Evolutionary conservation across 495 filamentous ascomycete species (phyloP).

Genomic region (Tuber indicum): DNA sequence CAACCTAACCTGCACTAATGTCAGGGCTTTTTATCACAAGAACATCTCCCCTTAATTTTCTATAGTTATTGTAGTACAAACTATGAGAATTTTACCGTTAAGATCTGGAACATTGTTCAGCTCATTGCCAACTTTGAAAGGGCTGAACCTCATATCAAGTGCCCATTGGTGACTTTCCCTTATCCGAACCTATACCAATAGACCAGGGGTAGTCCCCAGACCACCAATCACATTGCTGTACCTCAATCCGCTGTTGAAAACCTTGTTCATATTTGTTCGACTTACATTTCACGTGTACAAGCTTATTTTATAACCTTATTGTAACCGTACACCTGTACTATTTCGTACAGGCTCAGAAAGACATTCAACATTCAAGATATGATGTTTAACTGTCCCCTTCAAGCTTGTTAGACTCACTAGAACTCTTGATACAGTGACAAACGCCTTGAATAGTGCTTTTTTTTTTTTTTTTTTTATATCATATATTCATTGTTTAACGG

Average conservation of each 20-base stretch:
- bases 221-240: not conserved
- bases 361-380: too few relatives aligned
- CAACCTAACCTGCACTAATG: not conserved
- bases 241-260: not conserved
- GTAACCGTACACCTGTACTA: not conserved
- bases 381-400: too few relatives aligned
- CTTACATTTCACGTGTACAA: not conserved
- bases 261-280: not conserved
- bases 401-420: too few relatives aligned
- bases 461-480: too few relatives aligned
- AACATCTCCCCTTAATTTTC: not conserved
- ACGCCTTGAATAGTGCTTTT: too few relatives aligned
- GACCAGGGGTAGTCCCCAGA: not conserved
- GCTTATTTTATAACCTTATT: not conserved
- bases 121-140: too few relatives aligned
- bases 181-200: not conserved
- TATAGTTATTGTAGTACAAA: not conserved
- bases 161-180: not conserved
- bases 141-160: too few relatives aligned
- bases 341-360: not conserved
- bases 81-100: not conserved
- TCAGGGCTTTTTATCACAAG: not conserved
- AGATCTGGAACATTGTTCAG: too few relatives aligned
- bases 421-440: too few relatives aligned
- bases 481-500: too few relatives aligned